These are phyloP conservation scores for Backusella parvicylindrica DNA, from an alignment of 192 early-diverging fungal species.

Conservation along the genomic window DNA sequence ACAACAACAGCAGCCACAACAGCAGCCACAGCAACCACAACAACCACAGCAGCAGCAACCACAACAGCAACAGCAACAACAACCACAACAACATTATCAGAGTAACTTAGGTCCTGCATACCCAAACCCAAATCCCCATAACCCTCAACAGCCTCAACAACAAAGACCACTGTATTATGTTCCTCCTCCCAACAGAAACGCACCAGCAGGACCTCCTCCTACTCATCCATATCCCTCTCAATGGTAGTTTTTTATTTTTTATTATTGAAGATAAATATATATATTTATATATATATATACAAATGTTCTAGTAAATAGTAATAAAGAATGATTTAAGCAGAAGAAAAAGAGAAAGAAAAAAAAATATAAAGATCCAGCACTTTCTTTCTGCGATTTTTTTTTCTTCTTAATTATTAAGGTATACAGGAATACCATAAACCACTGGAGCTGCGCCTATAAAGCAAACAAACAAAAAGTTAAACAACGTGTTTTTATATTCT, in stretches of 20 bases:
- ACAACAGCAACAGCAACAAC: neutral
- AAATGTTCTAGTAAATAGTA: neutral
- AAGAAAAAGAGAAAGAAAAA: neutral
- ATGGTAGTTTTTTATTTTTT: neutral
- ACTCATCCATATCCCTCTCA: neutral
- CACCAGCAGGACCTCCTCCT: neutral
- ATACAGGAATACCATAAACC: conserved; percentile 83
- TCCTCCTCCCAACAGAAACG: neutral
- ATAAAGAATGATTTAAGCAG: neutral
- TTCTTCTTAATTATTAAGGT: neutral
- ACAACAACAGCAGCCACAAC: neutral
- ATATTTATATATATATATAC: neutral
- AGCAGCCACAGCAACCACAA: neutral
- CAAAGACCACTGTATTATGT: conserved; percentile 6
- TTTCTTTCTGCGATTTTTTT: neutral
- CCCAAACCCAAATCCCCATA: conserved; percentile 20
- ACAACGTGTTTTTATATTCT: neutral
- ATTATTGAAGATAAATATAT: neutral
- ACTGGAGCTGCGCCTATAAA: conserved; percentile 76
- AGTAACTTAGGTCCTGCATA: neutral
- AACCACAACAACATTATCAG: neutral
- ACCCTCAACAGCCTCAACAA: conserved; percentile 11
- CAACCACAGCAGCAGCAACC: neutral
- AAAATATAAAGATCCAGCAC: neutral
- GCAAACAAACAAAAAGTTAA: neutral